Percentiles rank a stretch among this genome's conserved stretches.
Conservation (phyloP, 2,329 filamentous ascomycete genomes). For the Colletotrichum sp. region DNA sequence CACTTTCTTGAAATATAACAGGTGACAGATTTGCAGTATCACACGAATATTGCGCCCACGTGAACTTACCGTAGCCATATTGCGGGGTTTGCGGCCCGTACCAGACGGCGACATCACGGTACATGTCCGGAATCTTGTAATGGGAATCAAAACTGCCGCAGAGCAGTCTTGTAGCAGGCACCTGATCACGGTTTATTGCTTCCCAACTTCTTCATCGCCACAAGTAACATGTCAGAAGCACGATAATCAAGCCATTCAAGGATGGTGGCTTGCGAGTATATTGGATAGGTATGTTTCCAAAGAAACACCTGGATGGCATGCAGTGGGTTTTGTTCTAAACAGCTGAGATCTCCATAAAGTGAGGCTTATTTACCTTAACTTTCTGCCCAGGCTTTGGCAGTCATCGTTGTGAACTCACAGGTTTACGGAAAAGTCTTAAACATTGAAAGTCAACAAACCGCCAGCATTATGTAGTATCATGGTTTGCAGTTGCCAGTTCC, state of each 20-base stretch:
- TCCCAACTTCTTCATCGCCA: not conserved
- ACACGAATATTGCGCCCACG: not conserved
- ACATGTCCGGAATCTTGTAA: not conserved
- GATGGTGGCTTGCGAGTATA: not conserved
- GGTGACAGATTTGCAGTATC: not conserved
- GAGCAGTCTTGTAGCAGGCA: not conserved
- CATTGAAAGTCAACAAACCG: not conserved
- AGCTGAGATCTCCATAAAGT: not conserved
- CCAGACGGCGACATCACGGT: not conserved
- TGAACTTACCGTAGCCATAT: not conserved
- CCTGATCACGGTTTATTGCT: not conserved
- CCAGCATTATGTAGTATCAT: not conserved
- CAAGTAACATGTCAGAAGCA: not conserved
- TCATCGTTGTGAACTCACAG: not conserved
- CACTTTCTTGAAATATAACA: not conserved
- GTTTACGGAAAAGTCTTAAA: not conserved
- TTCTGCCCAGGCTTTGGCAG: not conserved
- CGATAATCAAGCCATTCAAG: not conserved
- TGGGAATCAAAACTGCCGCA: not conserved
- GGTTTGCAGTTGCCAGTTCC: rapidly evolving
- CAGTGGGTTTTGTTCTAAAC: not conserved
- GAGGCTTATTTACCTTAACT: not conserved
- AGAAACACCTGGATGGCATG: not conserved
- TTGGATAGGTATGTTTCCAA: not conserved
- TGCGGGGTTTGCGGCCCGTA: not conserved